phyloP scores from a whole-genome alignment of 768 basidiomycete species.

The Megacollybia marginata region DNA sequence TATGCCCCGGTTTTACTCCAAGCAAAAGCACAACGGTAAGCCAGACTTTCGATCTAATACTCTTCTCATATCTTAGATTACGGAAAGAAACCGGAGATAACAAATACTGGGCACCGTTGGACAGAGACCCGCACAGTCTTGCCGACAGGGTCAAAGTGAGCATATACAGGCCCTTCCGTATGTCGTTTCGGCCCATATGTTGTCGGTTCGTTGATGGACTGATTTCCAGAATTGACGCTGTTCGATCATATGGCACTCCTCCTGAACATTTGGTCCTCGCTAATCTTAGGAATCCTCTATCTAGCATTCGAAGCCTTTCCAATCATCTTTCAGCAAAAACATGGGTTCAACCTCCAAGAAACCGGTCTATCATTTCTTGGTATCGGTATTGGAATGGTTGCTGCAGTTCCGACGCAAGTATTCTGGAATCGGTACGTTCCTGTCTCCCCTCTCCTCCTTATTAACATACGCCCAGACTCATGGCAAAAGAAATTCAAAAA shows the following conservation, averaged over 20 bases:
- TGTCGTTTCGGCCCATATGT: slow-evolving; percentile 17
- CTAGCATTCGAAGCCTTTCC: slow-evolving; percentile 52
- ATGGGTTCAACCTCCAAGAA: slow-evolving; percentile 41
- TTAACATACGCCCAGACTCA: slow-evolving; percentile 1
- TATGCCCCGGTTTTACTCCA: slow-evolving; percentile 55
- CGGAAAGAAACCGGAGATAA: slow-evolving; percentile 48
- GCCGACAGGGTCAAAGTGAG: slow-evolving; percentile 43
- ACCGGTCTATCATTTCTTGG: slow-evolving; percentile 56
- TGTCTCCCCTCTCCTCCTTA: slow-evolving; percentile 20
- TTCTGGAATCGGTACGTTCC: slow-evolving; percentile 16
- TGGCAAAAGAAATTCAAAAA: slow-evolving; percentile 25
- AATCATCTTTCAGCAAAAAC: slow-evolving; percentile 45
- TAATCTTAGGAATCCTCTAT: slow-evolving; percentile 56
- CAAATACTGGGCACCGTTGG: slow-evolving; percentile 53
- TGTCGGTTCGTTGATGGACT: neutral
- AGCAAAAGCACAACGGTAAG: slow-evolving; percentile 49
- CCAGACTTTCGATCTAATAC: slow-evolving; percentile 1
- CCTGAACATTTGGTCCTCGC: slow-evolving; percentile 50
- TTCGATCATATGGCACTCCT: slow-evolving; percentile 71
- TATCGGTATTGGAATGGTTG: slow-evolving; percentile 52
- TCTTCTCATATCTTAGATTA: slow-evolving; percentile 25
- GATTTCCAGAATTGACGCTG: slow-evolving; percentile 44
- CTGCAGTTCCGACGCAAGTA: slow-evolving; percentile 48
- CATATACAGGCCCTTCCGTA: slow-evolving; percentile 68
- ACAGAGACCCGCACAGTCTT: slow-evolving; percentile 39